Conservation (phyloP, 768 basidiomycete genomes). For the Filobasidium floriforme region DNA sequence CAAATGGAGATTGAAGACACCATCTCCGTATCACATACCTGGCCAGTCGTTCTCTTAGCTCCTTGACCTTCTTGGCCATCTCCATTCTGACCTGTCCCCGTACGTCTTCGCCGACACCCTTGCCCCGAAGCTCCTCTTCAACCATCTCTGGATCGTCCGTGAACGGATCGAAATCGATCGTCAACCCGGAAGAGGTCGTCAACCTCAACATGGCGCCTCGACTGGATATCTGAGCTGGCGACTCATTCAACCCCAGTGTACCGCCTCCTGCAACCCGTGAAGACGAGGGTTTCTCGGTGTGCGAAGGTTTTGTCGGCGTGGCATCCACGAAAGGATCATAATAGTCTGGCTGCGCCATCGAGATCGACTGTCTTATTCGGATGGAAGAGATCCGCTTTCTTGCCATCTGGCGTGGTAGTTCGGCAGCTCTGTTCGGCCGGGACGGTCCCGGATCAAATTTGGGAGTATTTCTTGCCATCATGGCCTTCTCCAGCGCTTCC, state of each 20-base stretch:
- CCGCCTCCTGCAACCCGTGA: conserved; percentile 1
- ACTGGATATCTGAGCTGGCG: conserved; percentile 14
- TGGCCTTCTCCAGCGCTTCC: conserved; percentile 30
- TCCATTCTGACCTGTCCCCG: conserved; percentile 48
- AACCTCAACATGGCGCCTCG: conserved; percentile 62
- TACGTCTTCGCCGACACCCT: conserved; percentile 28
- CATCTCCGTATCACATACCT: conserved; percentile 13
- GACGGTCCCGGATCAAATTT: background rate
- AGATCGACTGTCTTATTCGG: conserved; percentile 35
- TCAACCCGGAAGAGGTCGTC: conserved; percentile 69
- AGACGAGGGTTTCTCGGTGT: background rate
- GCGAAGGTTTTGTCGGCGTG: background rate
- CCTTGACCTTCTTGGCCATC: conserved; percentile 33
- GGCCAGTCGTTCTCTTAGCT: conserved; percentile 20
- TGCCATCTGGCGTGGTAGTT: conserved; percentile 6
- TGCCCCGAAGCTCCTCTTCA: conserved; percentile 46
- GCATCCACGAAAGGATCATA: conserved; percentile 3
- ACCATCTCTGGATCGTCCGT: conserved; percentile 63
- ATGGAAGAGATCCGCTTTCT: conserved; percentile 38
- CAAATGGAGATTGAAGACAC: background rate
- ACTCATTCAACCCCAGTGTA: background rate
- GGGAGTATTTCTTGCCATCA: conserved; percentile 23
- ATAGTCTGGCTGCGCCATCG: background rate
- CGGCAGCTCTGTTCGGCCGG: background rate
- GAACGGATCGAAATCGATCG: conserved; percentile 79